Evolutionary conservation across 192 early-diverging fungal species (phyloP).

Genomic region (Glomus cerebriforme): DNA sequence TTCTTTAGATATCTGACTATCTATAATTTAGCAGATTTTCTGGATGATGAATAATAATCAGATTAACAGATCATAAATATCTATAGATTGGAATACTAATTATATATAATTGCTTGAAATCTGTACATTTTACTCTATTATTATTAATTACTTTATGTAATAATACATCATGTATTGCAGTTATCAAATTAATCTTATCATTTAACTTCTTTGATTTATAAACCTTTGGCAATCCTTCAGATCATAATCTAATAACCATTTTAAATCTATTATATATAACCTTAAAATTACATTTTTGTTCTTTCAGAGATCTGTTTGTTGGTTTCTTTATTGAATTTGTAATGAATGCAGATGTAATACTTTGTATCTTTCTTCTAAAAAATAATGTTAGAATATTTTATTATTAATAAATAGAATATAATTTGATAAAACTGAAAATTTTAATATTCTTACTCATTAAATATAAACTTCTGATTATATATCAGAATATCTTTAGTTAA

Average conservation of each 20-base stretch:
- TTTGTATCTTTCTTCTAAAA: conserved; percentile 27
- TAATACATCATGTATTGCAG: conserved; percentile 19
- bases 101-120: conserved; percentile 14
- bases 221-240: conserved; percentile 10
- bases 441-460: too few species aligned
- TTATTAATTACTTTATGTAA: conserved; percentile 10
- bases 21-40: too few species aligned
- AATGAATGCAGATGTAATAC: conserved; percentile 15
- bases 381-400: conserved; percentile 11
- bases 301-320: conserved; percentile 19
- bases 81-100: too few species aligned
- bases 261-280: conserved; percentile 23
- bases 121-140: conserved; percentile 10
- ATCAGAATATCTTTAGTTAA: conserved; percentile 16
- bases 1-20: too few species aligned
- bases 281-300: conserved; percentile 18
- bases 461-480: conserved; percentile 17
- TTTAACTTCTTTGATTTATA: conserved; percentile 18
- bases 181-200: conserved; percentile 22
- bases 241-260: conserved; percentile 7
- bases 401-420: background rate
- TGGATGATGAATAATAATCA: too few species aligned
- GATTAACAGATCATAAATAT: too few species aligned
- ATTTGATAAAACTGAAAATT: too few species aligned
- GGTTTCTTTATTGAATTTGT: conserved; percentile 15